Conservation (phyloP, 495 filamentous ascomycete genomes). For the Penicillium diatomitis region DNA sequence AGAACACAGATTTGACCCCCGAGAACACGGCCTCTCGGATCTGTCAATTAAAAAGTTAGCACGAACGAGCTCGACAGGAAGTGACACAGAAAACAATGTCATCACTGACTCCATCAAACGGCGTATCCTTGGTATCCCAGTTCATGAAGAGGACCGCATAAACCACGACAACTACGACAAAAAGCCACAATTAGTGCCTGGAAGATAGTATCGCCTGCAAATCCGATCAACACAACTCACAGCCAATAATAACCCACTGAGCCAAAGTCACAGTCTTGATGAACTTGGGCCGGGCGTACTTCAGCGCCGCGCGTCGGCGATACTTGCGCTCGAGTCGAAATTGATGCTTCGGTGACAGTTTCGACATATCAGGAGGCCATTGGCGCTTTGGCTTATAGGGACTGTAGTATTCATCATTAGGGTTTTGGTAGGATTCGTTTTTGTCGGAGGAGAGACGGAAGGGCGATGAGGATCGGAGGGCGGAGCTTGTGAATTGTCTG, state of each 20-base stretch:
- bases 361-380: constrained; percentile 90
- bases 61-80: neutral
- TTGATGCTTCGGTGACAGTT: constrained; percentile 72
- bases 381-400: constrained; percentile 70
- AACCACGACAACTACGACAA: constrained; percentile 49
- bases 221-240: constrained; percentile 36
- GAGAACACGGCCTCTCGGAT: constrained; percentile 31
- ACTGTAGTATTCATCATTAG: constrained; percentile 32
- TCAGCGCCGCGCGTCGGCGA: constrained; percentile 59
- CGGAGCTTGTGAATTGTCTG: constrained; percentile 8
- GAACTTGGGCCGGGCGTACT: constrained; percentile 65
- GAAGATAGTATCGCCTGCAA: neutral
- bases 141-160: constrained; percentile 76
- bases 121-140: constrained; percentile 52
- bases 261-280: constrained; percentile 59
- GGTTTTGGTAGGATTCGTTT: constrained; percentile 1
- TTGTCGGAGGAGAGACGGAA: constrained; percentile 32
- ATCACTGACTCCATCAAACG: constrained; percentile 46
- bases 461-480: constrained; percentile 16
- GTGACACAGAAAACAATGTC: neutral
- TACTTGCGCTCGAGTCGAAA: constrained; percentile 61
- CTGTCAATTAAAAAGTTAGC: constrained; percentile 9
- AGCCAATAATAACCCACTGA: constrained; percentile 56
- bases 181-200: neutral
- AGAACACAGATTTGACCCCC: constrained; percentile 25